These are phyloP conservation scores for Aspergillus sp. DNA, from an alignment of 2,329 filamentous ascomycete genomes.

Conservation along the genomic window DNA sequence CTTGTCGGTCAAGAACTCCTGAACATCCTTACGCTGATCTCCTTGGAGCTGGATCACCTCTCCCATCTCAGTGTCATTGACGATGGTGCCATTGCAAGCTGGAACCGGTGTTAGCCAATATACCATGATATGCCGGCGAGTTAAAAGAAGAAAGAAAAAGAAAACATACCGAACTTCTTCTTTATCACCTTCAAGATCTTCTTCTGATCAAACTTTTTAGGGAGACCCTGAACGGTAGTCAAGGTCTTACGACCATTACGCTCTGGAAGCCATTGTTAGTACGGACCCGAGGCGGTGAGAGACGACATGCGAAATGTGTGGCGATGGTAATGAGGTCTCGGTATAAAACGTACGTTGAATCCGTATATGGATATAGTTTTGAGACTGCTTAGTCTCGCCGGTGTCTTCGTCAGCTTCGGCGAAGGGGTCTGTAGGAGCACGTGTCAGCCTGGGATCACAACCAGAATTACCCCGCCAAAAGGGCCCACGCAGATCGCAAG, in stretches of 20 bases:
- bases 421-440: conserved; percentile 80
- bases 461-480: conserved; percentile 39
- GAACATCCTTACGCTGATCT: conserved; percentile 98
- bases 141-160: too few species aligned
- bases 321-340: neutral
- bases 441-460: conserved; percentile 34
- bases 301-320: conserved; percentile 1
- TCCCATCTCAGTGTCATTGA: conserved; percentile 93
- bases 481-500: conserved; percentile 12
- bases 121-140: neutral
- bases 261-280: conserved; percentile 58
- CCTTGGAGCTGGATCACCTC: conserved; percentile 99
- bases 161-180: conserved; percentile 86
- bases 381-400: conserved; percentile 90
- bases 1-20: conserved; percentile 96
- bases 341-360: conserved; percentile 79
- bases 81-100: conserved; percentile 99
- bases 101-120: conserved; percentile 21
- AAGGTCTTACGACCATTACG: conserved; percentile 99
- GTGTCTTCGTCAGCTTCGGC: conserved; percentile 99
- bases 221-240: conserved; percentile 98
- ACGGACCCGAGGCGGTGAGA: conserved; percentile 7
- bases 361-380: conserved; percentile 99
- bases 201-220: conserved; percentile 99
- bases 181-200: conserved; percentile 99